Base-by-base conservation (phyloP, 306 rosid genomes). In the Mucuna pruriens region DNA sequence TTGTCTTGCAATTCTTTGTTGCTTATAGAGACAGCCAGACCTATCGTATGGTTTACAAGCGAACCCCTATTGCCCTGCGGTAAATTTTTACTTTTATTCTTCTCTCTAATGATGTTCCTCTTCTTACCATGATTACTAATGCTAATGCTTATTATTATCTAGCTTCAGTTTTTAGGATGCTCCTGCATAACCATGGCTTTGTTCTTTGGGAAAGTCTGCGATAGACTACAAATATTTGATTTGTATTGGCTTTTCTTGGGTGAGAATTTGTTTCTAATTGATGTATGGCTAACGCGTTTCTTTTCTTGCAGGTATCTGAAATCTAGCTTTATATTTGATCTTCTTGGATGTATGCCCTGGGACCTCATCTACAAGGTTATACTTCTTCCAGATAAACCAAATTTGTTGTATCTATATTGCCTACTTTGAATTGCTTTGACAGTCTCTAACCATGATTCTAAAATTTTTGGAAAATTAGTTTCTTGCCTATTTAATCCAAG, bases 291-390 rank as follows among this genome's bases (percentile, higher is more conserved):
- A 52, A 31, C 31, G 58, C 58, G 26, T 73, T 54, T 80, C 64
- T 75, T 40, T 38, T 62, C n/a, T 33, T 52, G 77, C 87, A 95
- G 99, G 87, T 95, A 95, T 83, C 84, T 95, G 77, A 95, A 89
- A 78, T 88, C 92, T 68, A 23, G 58, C 83, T 95, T 95, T 79
- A 72, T 89, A 83, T 19, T 94, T 70, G 99, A 95, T 77, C 71
- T 95, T 40, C 94, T 95, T 76, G 94, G 87, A 62, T 95, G 99
- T 76, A 71, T 95, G 92, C 99, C 99, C 36, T 95, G 99, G 99
- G 99, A 95, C 82, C 69, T 89, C 77, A 85, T 95, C 81, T 95
- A 71, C 90, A 90, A 93, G 99, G 99, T 95, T 63, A 74, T 54
- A 22, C 44, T 76, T 61, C 76, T 68, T 80, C 69, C 16, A 9